A percentile compares a stretch with the other conserved stretches of the same genome.
phyloP scores from a whole-genome alignment of 169 alveolate genomes.

The Cryptosporidium ryanae region DNA sequence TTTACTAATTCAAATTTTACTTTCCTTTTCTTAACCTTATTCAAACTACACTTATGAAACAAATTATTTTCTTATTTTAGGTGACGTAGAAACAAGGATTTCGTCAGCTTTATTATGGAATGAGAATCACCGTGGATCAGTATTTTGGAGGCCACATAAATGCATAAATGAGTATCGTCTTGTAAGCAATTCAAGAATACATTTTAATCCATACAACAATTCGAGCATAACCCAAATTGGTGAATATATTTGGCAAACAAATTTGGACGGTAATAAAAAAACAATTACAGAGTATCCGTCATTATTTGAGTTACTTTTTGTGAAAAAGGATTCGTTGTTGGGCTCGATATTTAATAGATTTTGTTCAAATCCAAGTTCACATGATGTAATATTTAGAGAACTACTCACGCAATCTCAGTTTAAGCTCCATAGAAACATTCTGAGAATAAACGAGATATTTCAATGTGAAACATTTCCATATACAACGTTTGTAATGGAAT shows the following conservation, averaged over 20 bases:
- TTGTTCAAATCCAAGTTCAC: constrained; percentile 22
- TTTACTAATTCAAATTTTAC: neutral
- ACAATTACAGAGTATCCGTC: constrained; percentile 12
- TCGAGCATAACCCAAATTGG: constrained; percentile 32
- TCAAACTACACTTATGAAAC: neutral
- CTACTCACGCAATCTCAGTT: constrained; percentile 35
- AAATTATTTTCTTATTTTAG: constrained; percentile 15
- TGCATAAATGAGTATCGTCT: constrained; percentile 65
- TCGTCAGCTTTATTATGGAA: constrained; percentile 55
- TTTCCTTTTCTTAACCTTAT: neutral
- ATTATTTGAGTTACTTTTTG: constrained; percentile 38
- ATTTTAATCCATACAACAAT: constrained; percentile 38
- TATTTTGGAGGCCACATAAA: constrained; percentile 41
- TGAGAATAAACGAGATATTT: constrained; percentile 49
- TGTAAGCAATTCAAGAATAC: constrained; percentile 44
- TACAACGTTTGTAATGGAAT: constrained; percentile 54
- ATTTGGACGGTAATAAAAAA: neutral
- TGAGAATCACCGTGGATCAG: constrained; percentile 33
- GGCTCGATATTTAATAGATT: constrained; percentile 26
- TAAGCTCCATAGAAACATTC: constrained; percentile 17
- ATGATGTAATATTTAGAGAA: constrained; percentile 39
- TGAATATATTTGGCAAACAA: constrained; percentile 61
- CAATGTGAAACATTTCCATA: constrained; percentile 24
- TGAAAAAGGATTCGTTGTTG: constrained; percentile 53
- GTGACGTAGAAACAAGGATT: constrained; percentile 25